A percentile compares a stretch with the other conserved stretches of the same genome.
phyloP scores from a whole-genome alignment of 176 grass and related monocot species.

The Carex kokanica region DNA sequence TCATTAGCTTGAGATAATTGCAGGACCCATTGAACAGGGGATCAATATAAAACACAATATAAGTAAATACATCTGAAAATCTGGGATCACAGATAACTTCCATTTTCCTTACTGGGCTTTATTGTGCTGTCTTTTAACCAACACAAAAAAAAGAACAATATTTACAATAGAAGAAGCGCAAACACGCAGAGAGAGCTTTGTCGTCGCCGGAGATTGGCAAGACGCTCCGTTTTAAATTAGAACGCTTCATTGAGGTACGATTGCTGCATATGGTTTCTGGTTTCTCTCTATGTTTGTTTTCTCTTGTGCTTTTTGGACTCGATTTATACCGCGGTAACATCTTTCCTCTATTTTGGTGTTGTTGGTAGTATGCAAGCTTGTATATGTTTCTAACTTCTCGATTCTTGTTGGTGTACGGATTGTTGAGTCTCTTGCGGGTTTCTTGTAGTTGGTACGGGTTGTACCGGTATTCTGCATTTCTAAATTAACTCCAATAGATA shows the following conservation, averaged over 20 bases:
- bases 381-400: no score
- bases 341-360: no score
- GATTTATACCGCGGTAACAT: no score
- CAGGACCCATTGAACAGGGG: neutral
- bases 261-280: neutral
- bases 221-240: neutral
- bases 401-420: no score
- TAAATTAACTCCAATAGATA: no score
- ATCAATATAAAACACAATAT: neutral
- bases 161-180: neutral
- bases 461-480: no score
- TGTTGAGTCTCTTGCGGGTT: no score
- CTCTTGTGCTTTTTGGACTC: no score
- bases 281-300: slow-evolving; percentile 3
- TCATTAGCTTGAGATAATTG: neutral
- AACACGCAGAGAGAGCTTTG: neutral
- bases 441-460: no score
- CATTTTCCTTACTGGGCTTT: slow-evolving; percentile 14
- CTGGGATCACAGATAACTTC: neutral
- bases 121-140: slow-evolving; percentile 7
- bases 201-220: neutral
- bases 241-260: slow-evolving; percentile 17
- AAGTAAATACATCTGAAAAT: neutral
- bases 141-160: neutral
- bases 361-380: no score